Percentiles rank a stretch among this genome's conserved stretches.
Conservation (phyloP, 2,329 filamentous ascomycete species). For the Cercospora berteroae region DNA sequence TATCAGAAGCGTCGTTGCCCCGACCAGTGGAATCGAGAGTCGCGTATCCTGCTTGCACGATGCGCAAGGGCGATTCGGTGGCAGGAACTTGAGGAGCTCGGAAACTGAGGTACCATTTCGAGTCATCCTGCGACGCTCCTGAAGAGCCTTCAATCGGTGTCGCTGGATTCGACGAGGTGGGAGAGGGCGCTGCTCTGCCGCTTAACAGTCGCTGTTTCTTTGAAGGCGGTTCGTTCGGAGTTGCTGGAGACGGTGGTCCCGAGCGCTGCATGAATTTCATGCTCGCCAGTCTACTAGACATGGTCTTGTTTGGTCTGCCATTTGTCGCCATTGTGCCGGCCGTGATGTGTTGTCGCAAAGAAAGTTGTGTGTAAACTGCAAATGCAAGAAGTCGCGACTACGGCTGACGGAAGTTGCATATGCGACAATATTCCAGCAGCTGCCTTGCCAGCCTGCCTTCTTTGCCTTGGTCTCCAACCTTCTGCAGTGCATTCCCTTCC, state of each 20-base stretch:
- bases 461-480: no score
- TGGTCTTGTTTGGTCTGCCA: conserved; percentile 58
- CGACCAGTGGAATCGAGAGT: conserved; percentile 44
- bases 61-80: conserved; percentile 45
- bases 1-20: conserved; percentile 33
- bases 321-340: conserved; percentile 20
- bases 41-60: conserved; percentile 63
- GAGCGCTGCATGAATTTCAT: conserved; percentile 86
- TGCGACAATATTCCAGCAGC: neutral
- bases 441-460: no score
- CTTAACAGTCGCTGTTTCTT: conserved; percentile 64
- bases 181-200: conserved; percentile 42
- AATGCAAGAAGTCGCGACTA: neutral
- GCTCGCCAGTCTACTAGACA: conserved; percentile 83
- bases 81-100: conserved; percentile 40
- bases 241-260: conserved; percentile 61
- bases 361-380: neutral
- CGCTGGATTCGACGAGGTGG: conserved; percentile 32
- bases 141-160: conserved; percentile 47
- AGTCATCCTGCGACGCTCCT: conserved; percentile 64
- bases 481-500: no score
- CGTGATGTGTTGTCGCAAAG: neutral
- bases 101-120: conserved; percentile 70
- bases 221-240: conserved; percentile 52
- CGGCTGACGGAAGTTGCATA: neutral